Conservation (phyloP, 2,329 filamentous ascomycete species). For the Calonectria montana region DNA sequence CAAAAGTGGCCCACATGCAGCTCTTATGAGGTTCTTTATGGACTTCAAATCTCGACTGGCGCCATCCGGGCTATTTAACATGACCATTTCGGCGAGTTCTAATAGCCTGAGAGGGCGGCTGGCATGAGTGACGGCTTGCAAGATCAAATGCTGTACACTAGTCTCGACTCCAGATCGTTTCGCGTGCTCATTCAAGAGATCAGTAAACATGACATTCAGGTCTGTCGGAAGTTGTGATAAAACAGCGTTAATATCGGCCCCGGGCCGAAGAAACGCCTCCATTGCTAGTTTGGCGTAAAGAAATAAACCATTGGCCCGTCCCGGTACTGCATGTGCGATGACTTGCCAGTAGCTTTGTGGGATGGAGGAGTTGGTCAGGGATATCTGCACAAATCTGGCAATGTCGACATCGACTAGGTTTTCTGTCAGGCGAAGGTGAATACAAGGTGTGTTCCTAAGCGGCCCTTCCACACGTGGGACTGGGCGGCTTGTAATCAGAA, state of each 20-base stretch:
- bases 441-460: slow-evolving; percentile 40
- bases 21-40: slow-evolving; percentile 20
- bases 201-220: slow-evolving; percentile 23
- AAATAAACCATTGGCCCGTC: slow-evolving; percentile 27
- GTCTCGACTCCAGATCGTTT: slow-evolving; percentile 6
- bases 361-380: slow-evolving; percentile 29
- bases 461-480: slow-evolving; percentile 43
- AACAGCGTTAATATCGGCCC: not conserved
- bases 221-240: slow-evolving; percentile 10
- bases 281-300: slow-evolving; percentile 34
- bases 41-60: not conserved
- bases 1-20: slow-evolving; percentile 20
- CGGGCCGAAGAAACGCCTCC: slow-evolving; percentile 14
- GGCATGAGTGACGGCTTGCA: slow-evolving; percentile 26
- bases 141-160: slow-evolving; percentile 4
- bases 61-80: not conserved
- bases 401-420: slow-evolving; percentile 54
- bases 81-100: slow-evolving; percentile 30
- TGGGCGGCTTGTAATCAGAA: slow-evolving; percentile 58
- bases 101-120: slow-evolving; percentile 27
- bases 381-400: slow-evolving; percentile 46
- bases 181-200: slow-evolving; percentile 24
- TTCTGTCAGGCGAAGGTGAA: slow-evolving; percentile 52
- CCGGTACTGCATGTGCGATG: slow-evolving; percentile 16
- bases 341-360: slow-evolving; percentile 26